These are phyloP conservation scores for Salix purpurea DNA, from an alignment of 345 rosid genomes.

Conservation along the genomic window DNA sequence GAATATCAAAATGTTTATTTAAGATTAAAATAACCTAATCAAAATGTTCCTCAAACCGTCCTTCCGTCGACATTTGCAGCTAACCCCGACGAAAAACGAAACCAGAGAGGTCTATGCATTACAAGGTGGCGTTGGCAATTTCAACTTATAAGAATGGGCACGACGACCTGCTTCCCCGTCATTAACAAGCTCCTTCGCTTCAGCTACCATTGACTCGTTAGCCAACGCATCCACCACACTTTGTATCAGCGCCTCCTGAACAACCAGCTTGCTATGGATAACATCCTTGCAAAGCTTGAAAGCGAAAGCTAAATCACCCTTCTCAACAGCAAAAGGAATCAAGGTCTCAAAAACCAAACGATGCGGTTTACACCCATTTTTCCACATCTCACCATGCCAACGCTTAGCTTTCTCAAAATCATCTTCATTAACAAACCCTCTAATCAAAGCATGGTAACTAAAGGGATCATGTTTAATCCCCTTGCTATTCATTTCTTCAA, in stretches of 20 bases:
- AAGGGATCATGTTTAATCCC: constrained; percentile 43
- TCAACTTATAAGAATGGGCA: constrained; percentile 31
- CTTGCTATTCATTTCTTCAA: constrained; percentile 43
- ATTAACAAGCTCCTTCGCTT: constrained; percentile 56
- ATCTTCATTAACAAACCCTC: constrained; percentile 39
- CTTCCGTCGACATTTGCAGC: not conserved
- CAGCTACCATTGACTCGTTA: constrained; percentile 40
- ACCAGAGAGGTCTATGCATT: not conserved
- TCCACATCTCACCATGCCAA: constrained; percentile 47
- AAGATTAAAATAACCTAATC: too few species aligned
- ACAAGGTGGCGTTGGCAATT: constrained; percentile 23
- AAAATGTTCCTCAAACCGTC: not conserved
- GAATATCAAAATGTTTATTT: too few species aligned
- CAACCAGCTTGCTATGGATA: constrained; percentile 19
- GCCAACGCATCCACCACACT: constrained; percentile 49
- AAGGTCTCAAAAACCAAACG: constrained; percentile 35
- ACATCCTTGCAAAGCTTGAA: constrained; percentile 42
- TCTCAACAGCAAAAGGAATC: constrained; percentile 42
- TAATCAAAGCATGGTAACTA: constrained; percentile 55
- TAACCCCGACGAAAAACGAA: not conserved
- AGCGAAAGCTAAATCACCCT: constrained; percentile 53
- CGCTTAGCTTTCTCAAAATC: constrained; percentile 43
- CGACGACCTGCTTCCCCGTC: constrained; percentile 40
- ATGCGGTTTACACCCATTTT: constrained; percentile 27
- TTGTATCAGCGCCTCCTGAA: constrained; percentile 41